Base-by-base conservation (phyloP, 352 stramenopile species). In the Phytophthora macrochlamydospora region DNA sequence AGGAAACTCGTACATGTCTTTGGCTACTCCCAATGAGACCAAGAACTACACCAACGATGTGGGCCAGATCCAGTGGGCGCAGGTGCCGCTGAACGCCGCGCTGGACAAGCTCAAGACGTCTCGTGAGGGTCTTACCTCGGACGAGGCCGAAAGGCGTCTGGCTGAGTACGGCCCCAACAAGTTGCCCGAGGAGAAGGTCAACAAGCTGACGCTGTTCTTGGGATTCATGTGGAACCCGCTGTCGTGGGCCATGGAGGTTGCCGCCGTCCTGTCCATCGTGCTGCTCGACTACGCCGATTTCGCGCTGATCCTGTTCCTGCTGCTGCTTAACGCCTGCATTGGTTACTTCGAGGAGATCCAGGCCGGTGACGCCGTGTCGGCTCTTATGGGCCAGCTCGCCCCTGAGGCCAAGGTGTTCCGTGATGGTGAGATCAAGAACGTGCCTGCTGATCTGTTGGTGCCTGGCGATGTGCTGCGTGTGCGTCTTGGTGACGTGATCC, bases 401-500 rank as follows among this genome's bases (percentile, higher is more conserved):
- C 92, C 92, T 1, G 78, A 95, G 52, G 87, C 83, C 55, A 93
- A 90, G 56, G 86, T 90, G 28, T 85, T 96, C 54, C 87, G 92
- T 62, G 80, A 97, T 56, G 91, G 90, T 29, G 68, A 89, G 51
- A 85, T 90, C 49, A 71, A 85, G 52, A 89, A 93, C 67, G 69
- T 85, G 14, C 69, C 71, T 24, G 83, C 89, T 11, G 85, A 87
- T 65, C 65, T 84, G 58, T 57, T 93, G n/a, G 83, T 93, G 37
- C 81, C 83, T 24, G 79, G 86, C 56, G 83, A 93, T 59, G 73
- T 94, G 59, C 89, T 92, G 40, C 81, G 81, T 54, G 79, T 92
- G 51, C 81, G 83, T 86, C 62, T 97, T 5, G 95, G 96, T 55
- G 92, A 98, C 59, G 90, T 96, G 42, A 89, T 98, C 55, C 96